These are phyloP conservation scores for Claviceps spartinae DNA, from an alignment of 2,329 filamentous ascomycete species.

Conservation along the genomic window DNA sequence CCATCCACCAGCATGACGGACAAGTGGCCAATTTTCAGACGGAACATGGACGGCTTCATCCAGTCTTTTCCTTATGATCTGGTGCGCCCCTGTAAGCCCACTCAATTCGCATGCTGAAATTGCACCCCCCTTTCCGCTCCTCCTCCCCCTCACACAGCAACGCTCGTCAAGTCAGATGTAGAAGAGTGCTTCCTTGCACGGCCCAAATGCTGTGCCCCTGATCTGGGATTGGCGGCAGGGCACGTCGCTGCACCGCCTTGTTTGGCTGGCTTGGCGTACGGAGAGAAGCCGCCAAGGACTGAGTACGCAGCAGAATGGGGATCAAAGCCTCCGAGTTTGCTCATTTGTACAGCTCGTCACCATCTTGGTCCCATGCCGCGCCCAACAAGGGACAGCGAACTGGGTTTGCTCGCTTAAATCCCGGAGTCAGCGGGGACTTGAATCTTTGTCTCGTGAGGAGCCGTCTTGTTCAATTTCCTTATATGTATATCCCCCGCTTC, in stretches of 20 bases:
- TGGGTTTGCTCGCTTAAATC: constrained; percentile 6
- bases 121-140: constrained; percentile 1
- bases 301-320: constrained; percentile 2
- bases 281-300: background rate
- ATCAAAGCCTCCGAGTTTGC: constrained; percentile 9
- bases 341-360: constrained; percentile 18
- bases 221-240: constrained; percentile 8
- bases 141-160: background rate
- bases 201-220: constrained; percentile 9
- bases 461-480: constrained; percentile 14
- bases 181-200: constrained; percentile 8
- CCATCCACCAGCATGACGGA: background rate
- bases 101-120: background rate
- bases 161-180: background rate
- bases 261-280: constrained; percentile 1
- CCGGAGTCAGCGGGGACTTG: constrained; percentile 2
- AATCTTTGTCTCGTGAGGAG: constrained; percentile 1
- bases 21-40: background rate
- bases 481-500: constrained; percentile 22
- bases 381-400: constrained; percentile 9
- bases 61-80: background rate
- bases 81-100: constrained; percentile 1
- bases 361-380: constrained; percentile 17
- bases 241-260: constrained; percentile 9
- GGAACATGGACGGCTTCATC: background rate